Evolutionary conservation across 805 yeast genomes (phyloP), one percentile per base, ranked within the genome.

Genomic region (Candida manassasensis): DNA sequence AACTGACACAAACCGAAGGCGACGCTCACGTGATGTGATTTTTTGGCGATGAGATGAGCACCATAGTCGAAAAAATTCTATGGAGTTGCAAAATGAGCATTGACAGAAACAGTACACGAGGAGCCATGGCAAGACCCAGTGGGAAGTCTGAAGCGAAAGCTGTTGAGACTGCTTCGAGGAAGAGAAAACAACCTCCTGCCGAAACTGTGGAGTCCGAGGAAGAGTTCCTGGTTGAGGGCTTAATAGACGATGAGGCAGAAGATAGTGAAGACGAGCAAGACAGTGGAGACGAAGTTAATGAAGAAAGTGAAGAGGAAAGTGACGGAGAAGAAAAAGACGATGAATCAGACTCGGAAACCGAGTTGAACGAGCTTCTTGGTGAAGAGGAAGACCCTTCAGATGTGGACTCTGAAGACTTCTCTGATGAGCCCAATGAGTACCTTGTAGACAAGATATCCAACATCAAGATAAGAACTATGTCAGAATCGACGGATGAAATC

Each of bases 291-390:
- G 57, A 47, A 12, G 57, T 40, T 5, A 58, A 58, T 16, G 71
- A 59, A 2, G 63, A 52, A 4, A 80, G 42, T 4, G 45, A 43
- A 19, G 44, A 39, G 10, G 52, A 44, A 14, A 49, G 45, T 10
- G 47, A 42, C 2, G 55, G 38, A 16, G 45, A 41, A 12, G 51
- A 47, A 8, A 50, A 47, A 13, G 57, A 44, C 2, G 57, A 57
- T 12, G 69, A 59, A 2, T 66, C 53, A 6, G 81, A 76, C 41
- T 70, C 76, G 6, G 87, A 80, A 43, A 81, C 73, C 4, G 88
- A 81, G 47, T 64, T 80, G 40, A 79, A 81, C 48, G 58, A 63
- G 33, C 61, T 82, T n/a, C 53, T 81, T 27, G 84, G 76, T 6
- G 72, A 66, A 40, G 79, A 74, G 45, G 77, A 70, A 19, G 69